phyloP scores from a whole-genome alignment of 805 yeast species.

The Zygoascus flipseniorum region DNA sequence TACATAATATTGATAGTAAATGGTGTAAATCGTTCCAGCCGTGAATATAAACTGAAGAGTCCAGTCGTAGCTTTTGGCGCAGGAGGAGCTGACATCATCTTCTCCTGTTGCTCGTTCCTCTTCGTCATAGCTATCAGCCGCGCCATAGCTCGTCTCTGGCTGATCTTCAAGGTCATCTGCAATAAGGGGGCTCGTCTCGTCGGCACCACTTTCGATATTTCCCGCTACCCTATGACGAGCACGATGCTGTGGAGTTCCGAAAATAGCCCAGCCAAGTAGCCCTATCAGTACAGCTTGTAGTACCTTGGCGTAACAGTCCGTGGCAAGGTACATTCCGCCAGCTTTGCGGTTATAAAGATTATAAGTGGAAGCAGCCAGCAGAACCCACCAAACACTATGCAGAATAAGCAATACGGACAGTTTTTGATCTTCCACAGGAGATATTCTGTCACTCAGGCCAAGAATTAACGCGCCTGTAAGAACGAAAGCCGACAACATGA shows the following conservation, averaged over 20 bases:
- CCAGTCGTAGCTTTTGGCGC: conserved; percentile 60
- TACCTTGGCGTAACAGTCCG: conserved; percentile 32
- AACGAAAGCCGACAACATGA: conserved; percentile 39
- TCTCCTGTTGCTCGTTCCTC: not conserved
- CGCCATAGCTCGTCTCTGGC: not conserved
- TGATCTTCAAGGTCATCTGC: not conserved
- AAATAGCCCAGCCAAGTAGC: conserved; percentile 33
- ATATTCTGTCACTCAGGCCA: conserved; percentile 34
- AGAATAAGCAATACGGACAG: conserved; percentile 48
- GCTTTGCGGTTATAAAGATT: conserved; percentile 39
- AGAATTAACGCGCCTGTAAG: conserved; percentile 50
- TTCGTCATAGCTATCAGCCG: not conserved
- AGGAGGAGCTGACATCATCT: not conserved
- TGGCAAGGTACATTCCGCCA: conserved; percentile 35
- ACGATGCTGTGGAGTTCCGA: not conserved
- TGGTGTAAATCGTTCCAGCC: conserved; percentile 48
- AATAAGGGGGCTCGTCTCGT: not conserved
- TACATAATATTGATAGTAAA: conserved; percentile 49
- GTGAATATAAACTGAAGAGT: conserved; percentile 58
- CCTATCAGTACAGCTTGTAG: conserved; percentile 36
- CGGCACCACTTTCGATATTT: not conserved
- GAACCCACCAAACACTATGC: conserved; percentile 49
- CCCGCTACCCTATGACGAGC: not conserved
- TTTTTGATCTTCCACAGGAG: conserved; percentile 52
- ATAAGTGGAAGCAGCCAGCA: conserved; percentile 43